phyloP scores from a whole-genome alignment of 1,284 basidiomycete genomes.

The Anthracocystis walkeri region DNA sequence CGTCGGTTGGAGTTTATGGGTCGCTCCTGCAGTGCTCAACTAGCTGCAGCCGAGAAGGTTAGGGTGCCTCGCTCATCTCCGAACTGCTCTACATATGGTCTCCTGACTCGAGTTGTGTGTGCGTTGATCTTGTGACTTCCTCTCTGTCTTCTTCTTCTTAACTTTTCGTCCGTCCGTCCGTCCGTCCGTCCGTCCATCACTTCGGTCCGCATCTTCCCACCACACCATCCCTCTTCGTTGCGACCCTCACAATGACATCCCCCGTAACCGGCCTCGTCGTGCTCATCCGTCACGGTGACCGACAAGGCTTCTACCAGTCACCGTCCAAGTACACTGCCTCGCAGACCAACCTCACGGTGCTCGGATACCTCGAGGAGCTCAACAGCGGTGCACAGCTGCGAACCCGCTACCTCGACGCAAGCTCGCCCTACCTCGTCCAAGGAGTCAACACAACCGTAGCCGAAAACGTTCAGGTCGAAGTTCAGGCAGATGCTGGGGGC shows the following conservation, averaged over 20 bases:
- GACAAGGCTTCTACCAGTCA: constrained; percentile 71
- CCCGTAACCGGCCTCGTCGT: constrained; percentile 80
- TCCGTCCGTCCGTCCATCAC: background rate
- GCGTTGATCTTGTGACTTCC: background rate
- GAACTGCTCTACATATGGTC: too few species aligned
- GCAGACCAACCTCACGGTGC: constrained; percentile 82
- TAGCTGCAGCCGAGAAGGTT: too few species aligned
- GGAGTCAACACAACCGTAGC: constrained; percentile 72
- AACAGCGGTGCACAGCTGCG: constrained; percentile 79
- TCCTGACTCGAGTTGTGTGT: background rate
- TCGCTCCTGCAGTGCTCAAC: too few species aligned
- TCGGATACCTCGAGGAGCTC: constrained; percentile 80
- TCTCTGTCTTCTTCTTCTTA: too few species aligned
- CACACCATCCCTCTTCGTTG: background rate
- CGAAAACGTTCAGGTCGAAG: constrained; percentile 46
- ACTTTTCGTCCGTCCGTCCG: background rate
- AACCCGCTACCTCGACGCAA: constrained; percentile 77
- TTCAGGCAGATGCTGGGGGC: constrained; percentile 74
- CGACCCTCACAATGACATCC: constrained; percentile 19
- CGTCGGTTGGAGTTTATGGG: too few species aligned
- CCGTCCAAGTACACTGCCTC: constrained; percentile 74
- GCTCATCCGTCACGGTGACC: constrained; percentile 85
- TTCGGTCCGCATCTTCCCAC: background rate
- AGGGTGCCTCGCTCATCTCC: too few species aligned
- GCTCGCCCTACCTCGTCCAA: constrained; percentile 73